phyloP scores from a whole-genome alignment of 257 asterid genomes.

The Nicotiana undulata region DNA sequence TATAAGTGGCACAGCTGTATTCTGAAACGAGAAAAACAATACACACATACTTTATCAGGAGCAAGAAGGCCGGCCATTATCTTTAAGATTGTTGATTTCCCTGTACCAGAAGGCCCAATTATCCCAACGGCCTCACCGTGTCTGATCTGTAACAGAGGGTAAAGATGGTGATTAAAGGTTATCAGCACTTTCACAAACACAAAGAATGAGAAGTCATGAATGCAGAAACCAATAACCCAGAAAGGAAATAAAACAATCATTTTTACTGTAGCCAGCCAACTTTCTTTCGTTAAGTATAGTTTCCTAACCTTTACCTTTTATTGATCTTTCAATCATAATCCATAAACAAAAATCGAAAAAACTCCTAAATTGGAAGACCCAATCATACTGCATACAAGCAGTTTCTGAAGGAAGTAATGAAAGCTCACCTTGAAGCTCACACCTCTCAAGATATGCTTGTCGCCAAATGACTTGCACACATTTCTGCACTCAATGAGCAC shows the following conservation, averaged over 20 bases:
- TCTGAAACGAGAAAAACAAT: neutral
- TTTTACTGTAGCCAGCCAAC: neutral
- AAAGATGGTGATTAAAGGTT: neutral
- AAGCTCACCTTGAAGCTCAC: constrained; percentile 89
- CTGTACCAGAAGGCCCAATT: constrained; percentile 99
- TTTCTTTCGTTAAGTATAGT: neutral
- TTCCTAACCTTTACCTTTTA: neutral
- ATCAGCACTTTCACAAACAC: neutral
- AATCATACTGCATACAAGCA: neutral
- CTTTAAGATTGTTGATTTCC: constrained; percentile 94
- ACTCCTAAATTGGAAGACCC: neutral
- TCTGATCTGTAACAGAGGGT: constrained; percentile 58
- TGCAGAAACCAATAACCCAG: neutral
- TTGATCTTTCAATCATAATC: neutral
- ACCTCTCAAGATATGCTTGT: constrained; percentile 86
- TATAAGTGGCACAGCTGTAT: neutral
- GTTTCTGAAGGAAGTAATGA: constrained; percentile 1
- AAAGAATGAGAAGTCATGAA: constrained; percentile 4
- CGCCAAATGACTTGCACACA: constrained; percentile 89
- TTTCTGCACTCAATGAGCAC: constrained; percentile 93
- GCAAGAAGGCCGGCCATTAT: constrained; percentile 98
- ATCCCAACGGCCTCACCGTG: constrained; percentile 99
- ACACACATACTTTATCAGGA: constrained; percentile 75
- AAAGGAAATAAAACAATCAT: neutral
- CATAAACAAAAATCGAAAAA: neutral